Percentiles rank a stretch among this genome's conserved stretches.
phyloP scores from a whole-genome alignment of 768 basidiomycete genomes.

The Russula olivacea region DNA sequence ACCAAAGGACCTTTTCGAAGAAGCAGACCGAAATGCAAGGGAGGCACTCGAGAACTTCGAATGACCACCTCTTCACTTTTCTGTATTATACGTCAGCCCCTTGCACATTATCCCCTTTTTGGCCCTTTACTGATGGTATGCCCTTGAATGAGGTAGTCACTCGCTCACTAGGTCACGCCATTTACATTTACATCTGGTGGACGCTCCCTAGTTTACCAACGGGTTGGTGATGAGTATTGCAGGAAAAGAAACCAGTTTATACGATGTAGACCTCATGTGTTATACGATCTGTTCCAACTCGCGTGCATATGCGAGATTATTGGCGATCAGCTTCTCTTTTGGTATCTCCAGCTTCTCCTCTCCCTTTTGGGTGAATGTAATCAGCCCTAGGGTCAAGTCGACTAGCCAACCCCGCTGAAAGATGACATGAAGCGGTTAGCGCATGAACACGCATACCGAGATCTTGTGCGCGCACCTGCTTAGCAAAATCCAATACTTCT shows the following conservation, averaged over 20 bases:
- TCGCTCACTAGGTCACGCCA: background rate
- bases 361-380: conserved; percentile 74
- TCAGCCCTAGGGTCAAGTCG: conserved; percentile 57
- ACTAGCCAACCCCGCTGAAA: conserved; percentile 79
- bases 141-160: background rate
- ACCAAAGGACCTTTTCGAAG: conserved; percentile 75
- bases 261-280: conserved; percentile 7
- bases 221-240: background rate
- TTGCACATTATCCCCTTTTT: background rate
- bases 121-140: background rate
- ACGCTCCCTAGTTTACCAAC: background rate
- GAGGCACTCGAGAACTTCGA: conserved; percentile 71
- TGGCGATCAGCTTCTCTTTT: conserved; percentile 74
- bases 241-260: conserved; percentile 28
- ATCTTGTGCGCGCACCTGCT: conserved; percentile 47
- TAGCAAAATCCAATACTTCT: conserved; percentile 78
- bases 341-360: conserved; percentile 84
- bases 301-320: conserved; percentile 73
- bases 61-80: conserved; percentile 29
- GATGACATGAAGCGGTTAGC: conserved; percentile 6
- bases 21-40: conserved; percentile 86
- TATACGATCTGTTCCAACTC: conserved; percentile 91
- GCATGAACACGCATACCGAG: background rate
- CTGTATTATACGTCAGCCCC: conserved; percentile 28
- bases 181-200: background rate